Conservation (phyloP, 2,329 filamentous ascomycete genomes). For the Orbilia brochopaga region DNA sequence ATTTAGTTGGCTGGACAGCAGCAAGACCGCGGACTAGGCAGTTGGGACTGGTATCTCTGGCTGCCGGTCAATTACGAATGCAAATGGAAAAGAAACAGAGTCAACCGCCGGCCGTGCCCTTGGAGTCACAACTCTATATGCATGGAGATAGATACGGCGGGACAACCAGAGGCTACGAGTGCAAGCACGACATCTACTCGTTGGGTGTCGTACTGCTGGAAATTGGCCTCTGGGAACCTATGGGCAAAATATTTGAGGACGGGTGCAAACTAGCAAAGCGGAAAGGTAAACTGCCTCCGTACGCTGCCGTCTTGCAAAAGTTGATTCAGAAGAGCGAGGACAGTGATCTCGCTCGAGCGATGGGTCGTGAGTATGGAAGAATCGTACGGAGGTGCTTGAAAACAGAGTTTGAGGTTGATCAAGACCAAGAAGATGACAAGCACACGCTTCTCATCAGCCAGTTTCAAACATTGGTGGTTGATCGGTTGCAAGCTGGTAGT, state of each 20-base stretch:
- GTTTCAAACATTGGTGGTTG: background rate
- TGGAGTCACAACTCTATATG: background rate
- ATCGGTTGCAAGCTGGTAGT: background rate
- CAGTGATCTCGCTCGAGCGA: background rate
- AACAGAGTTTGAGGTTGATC: background rate
- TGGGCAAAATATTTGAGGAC: background rate
- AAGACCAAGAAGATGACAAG: background rate
- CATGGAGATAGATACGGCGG: background rate
- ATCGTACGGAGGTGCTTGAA: background rate
- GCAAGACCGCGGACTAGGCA: background rate
- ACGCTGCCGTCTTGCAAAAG: background rate
- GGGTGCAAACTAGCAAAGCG: background rate
- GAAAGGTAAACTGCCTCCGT: background rate
- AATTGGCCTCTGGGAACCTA: background rate
- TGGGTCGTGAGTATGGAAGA: background rate
- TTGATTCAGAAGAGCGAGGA: background rate
- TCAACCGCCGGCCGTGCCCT: background rate
- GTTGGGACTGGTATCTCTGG: background rate
- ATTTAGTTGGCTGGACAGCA: background rate
- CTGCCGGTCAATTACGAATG: background rate
- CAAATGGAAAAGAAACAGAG: background rate
- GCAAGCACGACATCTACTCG: slow-evolving; percentile 4
- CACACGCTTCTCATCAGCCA: background rate
- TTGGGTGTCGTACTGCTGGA: background rate
- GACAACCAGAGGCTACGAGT: background rate